phyloP scores from a whole-genome alignment of 2,329 filamentous ascomycete species.

The Sporothrix humicola region DNA sequence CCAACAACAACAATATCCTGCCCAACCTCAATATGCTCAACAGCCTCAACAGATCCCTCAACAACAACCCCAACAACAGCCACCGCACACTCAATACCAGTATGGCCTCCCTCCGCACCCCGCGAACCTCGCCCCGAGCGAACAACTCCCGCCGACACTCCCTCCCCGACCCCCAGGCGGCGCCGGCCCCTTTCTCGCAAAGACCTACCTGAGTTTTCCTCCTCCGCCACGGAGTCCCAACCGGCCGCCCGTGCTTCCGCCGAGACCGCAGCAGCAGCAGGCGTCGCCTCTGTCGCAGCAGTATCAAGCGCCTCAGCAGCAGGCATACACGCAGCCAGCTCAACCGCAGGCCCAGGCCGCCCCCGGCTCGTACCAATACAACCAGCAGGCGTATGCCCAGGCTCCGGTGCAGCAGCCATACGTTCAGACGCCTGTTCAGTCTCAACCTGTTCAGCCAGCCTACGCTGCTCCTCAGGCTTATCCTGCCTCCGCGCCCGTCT shows the following conservation, averaged over 20 bases:
- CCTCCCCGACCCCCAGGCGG: conserved; percentile 26
- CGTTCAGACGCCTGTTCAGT: neutral
- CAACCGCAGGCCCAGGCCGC: neutral
- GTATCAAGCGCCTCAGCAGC: neutral
- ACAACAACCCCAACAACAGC: neutral
- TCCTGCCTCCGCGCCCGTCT: neutral
- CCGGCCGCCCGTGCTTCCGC: conserved; percentile 27
- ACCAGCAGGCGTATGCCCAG: conserved; percentile 16
- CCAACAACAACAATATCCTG: neutral
- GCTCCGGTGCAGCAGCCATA: neutral
- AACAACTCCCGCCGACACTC: conserved; percentile 9
- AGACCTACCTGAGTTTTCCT: conserved; percentile 31
- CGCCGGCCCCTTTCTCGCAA: conserved; percentile 12
- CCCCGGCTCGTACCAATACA: conserved; percentile 17
- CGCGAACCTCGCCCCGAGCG: neutral
- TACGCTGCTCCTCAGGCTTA: neutral
- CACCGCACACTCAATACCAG: neutral
- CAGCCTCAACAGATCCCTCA: neutral
- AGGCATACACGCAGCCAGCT: neutral
- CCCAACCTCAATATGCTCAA: neutral
- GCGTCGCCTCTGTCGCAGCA: neutral
- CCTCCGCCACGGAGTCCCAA: conserved; percentile 35
- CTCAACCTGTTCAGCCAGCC: no score
- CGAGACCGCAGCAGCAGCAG: conserved; percentile 5
- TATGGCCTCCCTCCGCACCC: neutral